These are phyloP conservation scores for Choiromyces venosus DNA, from an alignment of 495 filamentous ascomycete species.

Conservation along the genomic window DNA sequence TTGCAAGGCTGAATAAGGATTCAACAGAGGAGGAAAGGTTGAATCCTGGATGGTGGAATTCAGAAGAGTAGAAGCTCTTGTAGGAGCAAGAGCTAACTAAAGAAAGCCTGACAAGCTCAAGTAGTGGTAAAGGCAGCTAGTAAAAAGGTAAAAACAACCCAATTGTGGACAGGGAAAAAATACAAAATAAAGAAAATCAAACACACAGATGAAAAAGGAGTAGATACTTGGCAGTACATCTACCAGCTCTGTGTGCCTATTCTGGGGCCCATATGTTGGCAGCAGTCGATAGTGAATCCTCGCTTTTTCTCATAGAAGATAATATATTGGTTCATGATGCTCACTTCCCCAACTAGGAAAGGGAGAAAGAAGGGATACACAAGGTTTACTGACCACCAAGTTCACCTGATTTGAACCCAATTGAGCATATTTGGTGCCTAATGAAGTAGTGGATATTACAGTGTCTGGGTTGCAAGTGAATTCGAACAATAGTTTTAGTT, in stretches of 20 bases:
- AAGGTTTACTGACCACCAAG: slow-evolving; percentile 10
- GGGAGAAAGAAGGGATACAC: slow-evolving; percentile 12
- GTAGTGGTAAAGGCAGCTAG: too few relatives aligned
- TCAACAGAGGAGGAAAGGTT: too few relatives aligned
- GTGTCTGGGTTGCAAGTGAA: too few relatives aligned
- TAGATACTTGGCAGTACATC: slow-evolving; percentile 7
- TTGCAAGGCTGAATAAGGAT: too few relatives aligned
- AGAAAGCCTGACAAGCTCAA: too few relatives aligned
- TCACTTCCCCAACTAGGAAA: slow-evolving; percentile 9
- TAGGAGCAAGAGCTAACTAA: too few relatives aligned
- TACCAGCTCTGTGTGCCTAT: neutral
- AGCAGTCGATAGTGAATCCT: neutral
- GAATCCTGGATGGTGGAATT: too few relatives aligned
- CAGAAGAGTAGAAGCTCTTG: too few relatives aligned
- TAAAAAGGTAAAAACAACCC: too few relatives aligned
- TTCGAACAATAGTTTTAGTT: too few relatives aligned
- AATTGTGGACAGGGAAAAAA: slow-evolving; percentile 4
- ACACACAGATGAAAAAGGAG: neutral
- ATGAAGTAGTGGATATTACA: too few relatives aligned
- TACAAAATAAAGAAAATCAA: neutral
- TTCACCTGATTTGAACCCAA: slow-evolving; percentile 19
- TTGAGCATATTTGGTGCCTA: too few relatives aligned
- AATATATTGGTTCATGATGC: neutral
- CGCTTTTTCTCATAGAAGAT: slow-evolving; percentile 16
- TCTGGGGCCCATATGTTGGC: slow-evolving; percentile 9